phyloP scores from a whole-genome alignment of 306 rosid species.

The Purshia tridentata region DNA sequence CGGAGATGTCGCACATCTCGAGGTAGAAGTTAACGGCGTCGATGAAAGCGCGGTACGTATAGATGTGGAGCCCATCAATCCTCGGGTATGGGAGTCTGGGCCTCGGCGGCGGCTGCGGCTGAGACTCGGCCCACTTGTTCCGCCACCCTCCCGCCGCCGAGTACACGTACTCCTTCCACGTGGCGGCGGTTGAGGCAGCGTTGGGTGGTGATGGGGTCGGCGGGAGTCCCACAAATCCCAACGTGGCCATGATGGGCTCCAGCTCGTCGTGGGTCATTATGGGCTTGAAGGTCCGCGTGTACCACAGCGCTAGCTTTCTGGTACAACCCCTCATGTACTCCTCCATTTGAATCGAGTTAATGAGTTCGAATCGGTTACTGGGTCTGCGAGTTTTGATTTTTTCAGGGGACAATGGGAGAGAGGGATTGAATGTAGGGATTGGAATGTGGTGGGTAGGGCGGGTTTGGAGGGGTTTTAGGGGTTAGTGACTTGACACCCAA shows the following conservation, averaged over 20 bases:
- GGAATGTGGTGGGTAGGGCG: no score
- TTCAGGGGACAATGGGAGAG: neutral
- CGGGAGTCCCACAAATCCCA: slow-evolving; percentile 47
- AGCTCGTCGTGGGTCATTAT: slow-evolving; percentile 61
- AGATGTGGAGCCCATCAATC: slow-evolving; percentile 54
- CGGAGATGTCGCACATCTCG: slow-evolving; percentile 47
- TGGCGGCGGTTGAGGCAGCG: neutral
- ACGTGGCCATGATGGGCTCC: slow-evolving; percentile 51
- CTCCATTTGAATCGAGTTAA: slow-evolving; percentile 16
- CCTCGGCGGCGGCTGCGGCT: slow-evolving; percentile 32
- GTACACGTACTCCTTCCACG: slow-evolving; percentile 47
- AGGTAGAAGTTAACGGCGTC: slow-evolving; percentile 51
- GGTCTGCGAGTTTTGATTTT: no score
- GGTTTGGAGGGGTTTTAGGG: no score
- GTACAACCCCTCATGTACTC: slow-evolving; percentile 40
- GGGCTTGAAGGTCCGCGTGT: slow-evolving; percentile 52
- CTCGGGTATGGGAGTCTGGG: slow-evolving; percentile 53
- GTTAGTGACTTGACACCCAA: no score
- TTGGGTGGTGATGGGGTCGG: neutral
- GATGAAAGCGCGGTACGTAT: slow-evolving; percentile 45
- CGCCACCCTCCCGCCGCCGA: slow-evolving; percentile 33
- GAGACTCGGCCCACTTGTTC: slow-evolving; percentile 11
- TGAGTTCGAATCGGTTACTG: neutral
- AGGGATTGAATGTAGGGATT: neutral
- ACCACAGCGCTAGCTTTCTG: slow-evolving; percentile 51